Percentiles rank a stretch among this genome's conserved stretches.
phyloP scores from a whole-genome alignment of 1,284 basidiomycete genomes.

The Exobasidium rhododendri region DNA sequence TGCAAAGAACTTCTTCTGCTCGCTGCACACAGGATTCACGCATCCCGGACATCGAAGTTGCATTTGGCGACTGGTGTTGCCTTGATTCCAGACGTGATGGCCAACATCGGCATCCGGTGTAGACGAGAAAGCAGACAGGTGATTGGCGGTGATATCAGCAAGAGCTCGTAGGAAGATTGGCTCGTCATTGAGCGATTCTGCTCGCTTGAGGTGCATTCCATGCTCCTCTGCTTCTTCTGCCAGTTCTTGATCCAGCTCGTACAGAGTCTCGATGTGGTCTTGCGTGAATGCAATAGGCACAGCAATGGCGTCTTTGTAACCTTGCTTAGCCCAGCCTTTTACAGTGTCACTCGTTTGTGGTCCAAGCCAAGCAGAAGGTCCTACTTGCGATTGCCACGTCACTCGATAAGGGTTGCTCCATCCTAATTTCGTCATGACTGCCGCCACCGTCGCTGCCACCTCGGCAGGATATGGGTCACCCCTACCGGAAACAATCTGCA shows the following conservation, averaged over 20 bases:
- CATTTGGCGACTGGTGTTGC: slow-evolving; percentile 71
- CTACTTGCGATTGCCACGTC: slow-evolving; percentile 98
- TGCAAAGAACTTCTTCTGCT: slow-evolving; percentile 82
- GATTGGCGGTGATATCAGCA: slow-evolving; percentile 83
- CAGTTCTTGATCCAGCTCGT: slow-evolving; percentile 93
- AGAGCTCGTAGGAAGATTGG: slow-evolving; percentile 95
- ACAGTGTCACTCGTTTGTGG: slow-evolving; percentile 89
- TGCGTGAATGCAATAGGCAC: slow-evolving; percentile 97
- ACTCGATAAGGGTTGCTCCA: slow-evolving; percentile 67
- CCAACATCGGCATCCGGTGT: neutral
- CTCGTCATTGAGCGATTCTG: slow-evolving; percentile 94
- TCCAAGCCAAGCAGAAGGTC: slow-evolving; percentile 96
- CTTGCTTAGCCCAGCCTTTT: slow-evolving; percentile 84
- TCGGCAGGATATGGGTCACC: slow-evolving; percentile 96
- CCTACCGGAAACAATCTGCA: slow-evolving; percentile 62
- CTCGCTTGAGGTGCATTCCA: slow-evolving; percentile 85
- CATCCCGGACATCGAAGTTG: slow-evolving; percentile 88
- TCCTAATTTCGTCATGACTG: slow-evolving; percentile 49
- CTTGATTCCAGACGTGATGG: slow-evolving; percentile 41
- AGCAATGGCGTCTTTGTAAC: slow-evolving; percentile 79
- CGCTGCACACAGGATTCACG: slow-evolving; percentile 77
- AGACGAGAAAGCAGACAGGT: slow-evolving; percentile 60
- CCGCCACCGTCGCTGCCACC: slow-evolving; percentile 76
- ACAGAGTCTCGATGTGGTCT: slow-evolving; percentile 98
- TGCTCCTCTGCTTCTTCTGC: slow-evolving; percentile 85